Percentiles rank a stretch among this genome's conserved stretches.
Evolutionary conservation across 2,329 filamentous ascomycete species (phyloP).

Genomic region (Cladophialophora carrionii): DNA sequence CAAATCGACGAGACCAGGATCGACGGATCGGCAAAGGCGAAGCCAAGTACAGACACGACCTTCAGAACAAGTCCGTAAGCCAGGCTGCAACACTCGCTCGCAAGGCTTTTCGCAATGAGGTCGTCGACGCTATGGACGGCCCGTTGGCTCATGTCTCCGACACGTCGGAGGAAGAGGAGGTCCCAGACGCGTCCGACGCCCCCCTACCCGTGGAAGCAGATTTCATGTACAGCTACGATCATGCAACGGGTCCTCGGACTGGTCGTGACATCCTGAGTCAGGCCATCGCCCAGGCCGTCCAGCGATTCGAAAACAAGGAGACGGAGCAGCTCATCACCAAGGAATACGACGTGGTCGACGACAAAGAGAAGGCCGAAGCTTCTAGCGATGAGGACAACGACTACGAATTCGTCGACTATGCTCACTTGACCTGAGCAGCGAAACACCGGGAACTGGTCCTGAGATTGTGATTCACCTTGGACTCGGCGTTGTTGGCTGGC

Average conservation of each 20-base stretch:
- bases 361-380: constrained; percentile 46
- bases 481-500: constrained; percentile 16
- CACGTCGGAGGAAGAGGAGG: constrained; percentile 43
- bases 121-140: constrained; percentile 43
- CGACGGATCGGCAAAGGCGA: constrained; percentile 22
- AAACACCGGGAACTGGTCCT: neutral
- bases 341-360: constrained; percentile 59
- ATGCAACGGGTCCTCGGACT: constrained; percentile 52
- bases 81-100: constrained; percentile 33
- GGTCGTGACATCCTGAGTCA: constrained; percentile 62
- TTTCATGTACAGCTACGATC: constrained; percentile 60
- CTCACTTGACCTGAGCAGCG: constrained; percentile 36
- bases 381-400: constrained; percentile 46
- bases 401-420: constrained; percentile 49
- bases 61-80: constrained; percentile 27
- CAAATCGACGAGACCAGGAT: constrained; percentile 23
- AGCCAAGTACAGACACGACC: constrained; percentile 24
- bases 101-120: constrained; percentile 42
- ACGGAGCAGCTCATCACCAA: constrained; percentile 64
- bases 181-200: constrained; percentile 48
- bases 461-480: constrained; percentile 2
- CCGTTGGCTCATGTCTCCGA: constrained; percentile 31
- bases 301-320: constrained; percentile 63
- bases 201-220: constrained; percentile 54
- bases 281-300: constrained; percentile 61